phyloP scores from a whole-genome alignment of 169 alveolate species.

The Cryptosporidium canis region DNA sequence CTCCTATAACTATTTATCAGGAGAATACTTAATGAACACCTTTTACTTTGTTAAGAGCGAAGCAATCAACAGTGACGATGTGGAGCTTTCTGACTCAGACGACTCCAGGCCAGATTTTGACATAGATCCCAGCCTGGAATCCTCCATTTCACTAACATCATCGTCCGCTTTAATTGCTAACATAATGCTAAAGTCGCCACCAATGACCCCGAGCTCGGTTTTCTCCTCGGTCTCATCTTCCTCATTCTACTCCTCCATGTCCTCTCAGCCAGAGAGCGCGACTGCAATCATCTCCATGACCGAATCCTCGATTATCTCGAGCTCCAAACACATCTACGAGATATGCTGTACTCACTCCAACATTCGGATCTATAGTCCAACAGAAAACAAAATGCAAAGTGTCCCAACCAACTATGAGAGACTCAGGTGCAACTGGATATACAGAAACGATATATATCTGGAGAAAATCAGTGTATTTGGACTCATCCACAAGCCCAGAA shows the following conservation, averaged over 20 bases:
- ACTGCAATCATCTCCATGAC: background rate
- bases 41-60: slow-evolving; percentile 5
- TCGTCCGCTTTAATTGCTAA: background rate
- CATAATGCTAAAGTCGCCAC: slow-evolving; percentile 17
- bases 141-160: background rate
- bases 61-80: background rate
- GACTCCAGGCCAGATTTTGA: slow-evolving; percentile 7
- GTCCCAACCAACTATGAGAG: slow-evolving; percentile 6
- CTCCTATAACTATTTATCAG: slow-evolving; percentile 55
- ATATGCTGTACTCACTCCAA: background rate
- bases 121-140: background rate
- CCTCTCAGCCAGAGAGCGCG: slow-evolving; percentile 7
- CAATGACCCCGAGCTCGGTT: slow-evolving; percentile 38
- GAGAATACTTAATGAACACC: slow-evolving; percentile 28
- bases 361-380: background rate
- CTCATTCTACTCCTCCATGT: slow-evolving; percentile 26
- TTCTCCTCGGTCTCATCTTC: slow-evolving; percentile 46
- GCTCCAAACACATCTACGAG: background rate
- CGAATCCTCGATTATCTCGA: background rate
- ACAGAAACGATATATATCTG: slow-evolving; percentile 22
- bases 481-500: slow-evolving; percentile 24
- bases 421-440: slow-evolving; percentile 35
- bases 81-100: background rate
- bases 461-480: slow-evolving; percentile 25
- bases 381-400: background rate